These are phyloP conservation scores for Lippia alba DNA, from an alignment of 305 asterid species.

Conservation along the genomic window DNA sequence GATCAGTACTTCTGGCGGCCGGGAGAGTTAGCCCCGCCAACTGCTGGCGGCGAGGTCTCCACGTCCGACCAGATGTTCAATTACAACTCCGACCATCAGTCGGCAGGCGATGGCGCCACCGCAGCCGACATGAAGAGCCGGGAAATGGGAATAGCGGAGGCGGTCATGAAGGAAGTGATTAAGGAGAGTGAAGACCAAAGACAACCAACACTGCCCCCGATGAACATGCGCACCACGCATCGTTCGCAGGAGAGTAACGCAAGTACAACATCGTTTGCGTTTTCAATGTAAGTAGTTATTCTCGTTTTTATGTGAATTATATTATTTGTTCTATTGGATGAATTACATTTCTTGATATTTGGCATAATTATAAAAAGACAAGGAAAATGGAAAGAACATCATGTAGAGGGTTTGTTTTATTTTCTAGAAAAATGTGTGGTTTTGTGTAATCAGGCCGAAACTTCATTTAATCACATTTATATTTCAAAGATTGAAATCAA, in stretches of 20 bases:
- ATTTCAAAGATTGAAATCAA: too few relatives aligned
- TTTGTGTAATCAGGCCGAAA: too few relatives aligned
- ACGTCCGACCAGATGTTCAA: constrained; percentile 42
- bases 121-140: constrained; percentile 33
- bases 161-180: constrained; percentile 44
- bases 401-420: too few relatives aligned
- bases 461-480: too few relatives aligned
- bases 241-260: constrained; percentile 49
- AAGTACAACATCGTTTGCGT: constrained; percentile 67
- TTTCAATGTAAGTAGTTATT: constrained; percentile 53
- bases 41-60: constrained; percentile 21
- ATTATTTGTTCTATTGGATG: too few relatives aligned
- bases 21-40: constrained; percentile 40
- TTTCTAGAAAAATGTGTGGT: too few relatives aligned
- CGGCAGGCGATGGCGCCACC: background rate
- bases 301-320: background rate
- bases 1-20: constrained; percentile 42
- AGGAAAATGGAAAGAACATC: too few relatives aligned
- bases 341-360: too few relatives aligned
- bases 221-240: constrained; percentile 20
- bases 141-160: constrained; percentile 43
- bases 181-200: constrained; percentile 38
- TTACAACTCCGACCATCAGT: constrained; percentile 21
- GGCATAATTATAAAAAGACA: too few relatives aligned
- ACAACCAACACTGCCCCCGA: background rate